A percentile compares a stretch with the other conserved stretches of the same genome.
phyloP scores from a whole-genome alignment of 2,329 filamentous ascomycete species.

The Penicillium sp. region DNA sequence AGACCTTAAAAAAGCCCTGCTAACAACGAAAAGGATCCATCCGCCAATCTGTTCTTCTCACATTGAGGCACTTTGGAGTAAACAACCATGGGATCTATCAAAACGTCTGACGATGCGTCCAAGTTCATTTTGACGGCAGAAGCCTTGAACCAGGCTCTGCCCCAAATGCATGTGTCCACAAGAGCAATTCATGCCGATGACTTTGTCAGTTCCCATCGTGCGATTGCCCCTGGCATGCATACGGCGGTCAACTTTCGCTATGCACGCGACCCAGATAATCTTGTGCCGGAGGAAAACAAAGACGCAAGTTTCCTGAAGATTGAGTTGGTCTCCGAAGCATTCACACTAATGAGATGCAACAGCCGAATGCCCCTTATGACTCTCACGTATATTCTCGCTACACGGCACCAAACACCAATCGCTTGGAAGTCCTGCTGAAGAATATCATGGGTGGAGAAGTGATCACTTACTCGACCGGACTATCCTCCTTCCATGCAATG shows the following conservation, averaged over 20 bases:
- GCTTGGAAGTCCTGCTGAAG: slow-evolving; percentile 8
- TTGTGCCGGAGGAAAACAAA: slow-evolving; percentile 13
- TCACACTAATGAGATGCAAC: background rate
- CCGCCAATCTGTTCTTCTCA: background rate
- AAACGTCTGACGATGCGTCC: background rate
- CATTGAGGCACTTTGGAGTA: too few species aligned
- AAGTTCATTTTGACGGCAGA: slow-evolving; percentile 7
- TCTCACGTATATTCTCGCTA: slow-evolving; percentile 15
- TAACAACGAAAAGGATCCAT: background rate
- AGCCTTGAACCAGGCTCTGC: slow-evolving; percentile 9
- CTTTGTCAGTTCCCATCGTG: slow-evolving; percentile 13
- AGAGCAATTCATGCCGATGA: slow-evolving; percentile 17
- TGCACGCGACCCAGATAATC: slow-evolving; percentile 9
- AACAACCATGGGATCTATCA: slow-evolving; percentile 1
- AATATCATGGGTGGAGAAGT: slow-evolving; percentile 11
- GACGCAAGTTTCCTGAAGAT: slow-evolving; percentile 5
- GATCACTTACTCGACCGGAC: slow-evolving; percentile 72
- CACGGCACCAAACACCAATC: slow-evolving; percentile 12
- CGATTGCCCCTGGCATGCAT: slow-evolving; percentile 17
- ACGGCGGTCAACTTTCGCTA: slow-evolving; percentile 16
- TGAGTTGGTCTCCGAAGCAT: too few species aligned
- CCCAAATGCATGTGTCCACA: slow-evolving; percentile 9
- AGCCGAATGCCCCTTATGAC: slow-evolving; percentile 11
- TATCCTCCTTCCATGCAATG: slow-evolving; percentile 83
- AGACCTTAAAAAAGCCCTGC: background rate